Evolutionary conservation across 306 rosid genomes (phyloP).

Genomic region (Sicyos edulis): DNA sequence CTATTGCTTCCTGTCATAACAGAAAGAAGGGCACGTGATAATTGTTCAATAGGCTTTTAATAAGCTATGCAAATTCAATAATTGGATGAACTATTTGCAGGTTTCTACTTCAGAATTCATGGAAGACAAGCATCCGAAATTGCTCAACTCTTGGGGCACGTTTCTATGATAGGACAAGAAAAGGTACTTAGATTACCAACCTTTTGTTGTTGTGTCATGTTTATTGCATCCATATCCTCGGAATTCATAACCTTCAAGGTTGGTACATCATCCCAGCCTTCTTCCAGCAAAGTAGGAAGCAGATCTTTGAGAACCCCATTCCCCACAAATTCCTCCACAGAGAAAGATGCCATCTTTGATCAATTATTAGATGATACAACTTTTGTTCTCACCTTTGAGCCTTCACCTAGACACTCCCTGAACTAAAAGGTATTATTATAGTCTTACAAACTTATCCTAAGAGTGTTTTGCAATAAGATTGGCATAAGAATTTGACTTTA

Average conservation of each 20-base stretch:
- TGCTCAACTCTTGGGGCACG: background rate
- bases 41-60: background rate
- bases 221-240: conserved; percentile 65
- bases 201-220: conserved; percentile 71
- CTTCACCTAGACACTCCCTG: background rate
- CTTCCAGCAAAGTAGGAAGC: conserved; percentile 57
- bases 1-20: conserved; percentile 56
- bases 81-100: background rate
- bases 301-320: conserved; percentile 62
- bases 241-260: conserved; percentile 71
- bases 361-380: too few species aligned
- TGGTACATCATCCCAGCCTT: conserved; percentile 93
- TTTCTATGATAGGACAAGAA: background rate
- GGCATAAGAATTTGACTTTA: background rate
- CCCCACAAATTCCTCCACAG: conserved; percentile 70
- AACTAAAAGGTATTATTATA: background rate
- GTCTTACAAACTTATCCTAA: background rate
- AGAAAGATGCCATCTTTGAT: conserved; percentile 22
- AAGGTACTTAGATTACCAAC: conserved; percentile 26
- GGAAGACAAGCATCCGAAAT: background rate
- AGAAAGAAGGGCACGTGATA: background rate
- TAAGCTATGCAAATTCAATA: background rate
- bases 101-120: conserved; percentile 2
- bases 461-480: background rate
- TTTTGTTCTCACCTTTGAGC: conserved; percentile 3